These are phyloP conservation scores for Fusarium liriodendri DNA, from an alignment of 2,329 filamentous ascomycete genomes.

Conservation along the genomic window DNA sequence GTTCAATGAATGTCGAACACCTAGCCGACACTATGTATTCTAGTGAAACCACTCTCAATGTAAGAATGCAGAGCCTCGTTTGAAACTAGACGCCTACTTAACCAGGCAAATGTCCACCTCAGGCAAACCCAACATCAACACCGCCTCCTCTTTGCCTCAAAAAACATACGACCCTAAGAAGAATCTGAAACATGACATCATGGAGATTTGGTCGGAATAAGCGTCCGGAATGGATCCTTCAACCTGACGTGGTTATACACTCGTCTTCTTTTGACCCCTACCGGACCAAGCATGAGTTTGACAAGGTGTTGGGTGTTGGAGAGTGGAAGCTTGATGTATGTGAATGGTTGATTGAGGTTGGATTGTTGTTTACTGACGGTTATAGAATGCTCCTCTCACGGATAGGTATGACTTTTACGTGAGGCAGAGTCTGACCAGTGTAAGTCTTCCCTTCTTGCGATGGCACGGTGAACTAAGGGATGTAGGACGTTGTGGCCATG, in stretches of 20 bases:
- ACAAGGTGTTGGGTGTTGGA: neutral
- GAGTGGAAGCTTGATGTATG: neutral
- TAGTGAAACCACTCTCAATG: neutral
- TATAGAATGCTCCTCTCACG: neutral
- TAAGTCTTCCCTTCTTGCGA: neutral
- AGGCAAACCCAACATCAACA: neutral
- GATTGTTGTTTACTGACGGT: neutral
- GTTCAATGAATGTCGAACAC: neutral
- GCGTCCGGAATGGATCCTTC: neutral
- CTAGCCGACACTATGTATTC: neutral
- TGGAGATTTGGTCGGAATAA: neutral
- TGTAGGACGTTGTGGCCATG: neutral
- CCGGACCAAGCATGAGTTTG: neutral
- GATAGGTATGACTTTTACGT: neutral
- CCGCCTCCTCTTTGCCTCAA: neutral
- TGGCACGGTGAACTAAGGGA: neutral
- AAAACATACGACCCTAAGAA: neutral
- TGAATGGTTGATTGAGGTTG: neutral
- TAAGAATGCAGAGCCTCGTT: neutral
- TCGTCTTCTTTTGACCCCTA: slow-evolving; percentile 5
- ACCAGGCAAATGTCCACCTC: neutral
- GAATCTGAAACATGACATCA: neutral
- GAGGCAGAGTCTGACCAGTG: neutral
- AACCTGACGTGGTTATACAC: neutral
- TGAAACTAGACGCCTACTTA: neutral